Percentiles rank a stretch among this genome's conserved stretches.
Evolutionary conservation across 176 grass and related monocot species (phyloP).

Genomic region (Guadua angustifolia): DNA sequence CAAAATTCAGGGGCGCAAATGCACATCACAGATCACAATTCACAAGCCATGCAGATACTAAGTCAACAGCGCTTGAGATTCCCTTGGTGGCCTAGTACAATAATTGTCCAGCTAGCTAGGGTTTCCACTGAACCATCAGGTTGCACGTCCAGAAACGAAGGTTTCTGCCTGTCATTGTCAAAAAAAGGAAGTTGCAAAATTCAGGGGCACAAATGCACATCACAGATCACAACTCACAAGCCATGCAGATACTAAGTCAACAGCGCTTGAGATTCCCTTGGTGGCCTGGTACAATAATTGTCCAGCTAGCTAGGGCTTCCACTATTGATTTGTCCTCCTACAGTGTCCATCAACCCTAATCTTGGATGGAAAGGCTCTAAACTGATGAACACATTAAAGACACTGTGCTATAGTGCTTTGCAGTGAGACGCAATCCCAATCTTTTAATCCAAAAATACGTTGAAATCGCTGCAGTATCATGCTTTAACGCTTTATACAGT

Average conservation of each 20-base stretch:
- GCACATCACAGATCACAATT: not conserved
- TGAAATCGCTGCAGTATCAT: not conserved
- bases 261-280: slow-evolving; percentile 6
- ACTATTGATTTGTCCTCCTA: slow-evolving; percentile 2
- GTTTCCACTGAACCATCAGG: not conserved
- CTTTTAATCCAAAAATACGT: not conserved
- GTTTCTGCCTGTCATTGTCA: slow-evolving; percentile 41
- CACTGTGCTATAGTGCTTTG: not conserved
- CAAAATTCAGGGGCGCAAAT: slow-evolving; percentile 23
- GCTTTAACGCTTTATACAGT: not conserved
- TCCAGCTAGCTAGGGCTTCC: slow-evolving; percentile 3
- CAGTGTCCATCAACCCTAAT: slow-evolving; percentile 16
- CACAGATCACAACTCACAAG: not conserved
- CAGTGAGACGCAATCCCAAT: not conserved
- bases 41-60: slow-evolving; percentile 21
- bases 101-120: slow-evolving; percentile 33
- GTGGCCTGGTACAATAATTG: slow-evolving; percentile 28
- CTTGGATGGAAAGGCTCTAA: not conserved
- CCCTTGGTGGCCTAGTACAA: not conserved
- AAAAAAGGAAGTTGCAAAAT: slow-evolving; percentile 17
- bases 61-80: slow-evolving; percentile 5
- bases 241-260: slow-evolving; percentile 22
- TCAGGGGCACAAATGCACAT: slow-evolving; percentile 19
- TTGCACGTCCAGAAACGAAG: slow-evolving; percentile 20
- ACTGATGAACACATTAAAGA: slow-evolving; percentile 9